Base-by-base conservation (phyloP, 495 filamentous ascomycete genomes). In the Ascobolus immersus region DNA sequence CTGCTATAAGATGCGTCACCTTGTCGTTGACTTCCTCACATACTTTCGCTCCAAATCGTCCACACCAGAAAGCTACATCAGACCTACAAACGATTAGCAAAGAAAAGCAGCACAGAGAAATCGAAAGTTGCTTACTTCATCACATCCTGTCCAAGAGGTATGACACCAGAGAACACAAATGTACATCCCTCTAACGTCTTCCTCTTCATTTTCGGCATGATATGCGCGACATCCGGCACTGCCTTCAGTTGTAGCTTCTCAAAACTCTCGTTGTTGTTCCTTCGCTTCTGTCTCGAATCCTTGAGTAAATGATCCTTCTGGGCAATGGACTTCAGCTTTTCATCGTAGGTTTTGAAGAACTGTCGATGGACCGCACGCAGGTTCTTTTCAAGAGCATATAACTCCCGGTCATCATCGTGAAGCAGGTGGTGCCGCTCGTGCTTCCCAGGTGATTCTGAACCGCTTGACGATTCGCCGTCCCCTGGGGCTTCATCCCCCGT, bases 101-200 rank as follows among this genome's bases (percentile, higher is more conserved):
- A 28, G 21, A 18, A 7, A 24, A 26, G 36, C 9, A 15, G n/a
- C 17, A 12, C 28, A 15, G 28, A 17, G 4, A 7, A 2, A 15
- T 4, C 26, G 32, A 15, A 13, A 32, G 17, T 25, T 30, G 49
- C 57, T 55, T 49, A 65, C 58, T 40, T 53, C 39, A 69, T 61
- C 24, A 77, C 65, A 40, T 89, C 69, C n/a, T 72, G 61, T 4
- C 71, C 71, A 4, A 86, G 49, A 12, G 82, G 82, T 7, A 93
- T 64, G 4, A 96, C 67, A 4, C 89, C 86, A 0, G 86, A 91
- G 40, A 93, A 73, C 4, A 86, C 79, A 21, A 96, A 56, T 4
- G 65, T 62, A 15, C 68, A 66, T 11, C 67, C 71, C 0, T 55
- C 60, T 2, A 96, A 67, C 7, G 82, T 68, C 17, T 58, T 54